A percentile compares a stretch with the other conserved stretches of the same genome.
Conservation (phyloP, 257 asterid genomes). For the Striga asiatica region DNA sequence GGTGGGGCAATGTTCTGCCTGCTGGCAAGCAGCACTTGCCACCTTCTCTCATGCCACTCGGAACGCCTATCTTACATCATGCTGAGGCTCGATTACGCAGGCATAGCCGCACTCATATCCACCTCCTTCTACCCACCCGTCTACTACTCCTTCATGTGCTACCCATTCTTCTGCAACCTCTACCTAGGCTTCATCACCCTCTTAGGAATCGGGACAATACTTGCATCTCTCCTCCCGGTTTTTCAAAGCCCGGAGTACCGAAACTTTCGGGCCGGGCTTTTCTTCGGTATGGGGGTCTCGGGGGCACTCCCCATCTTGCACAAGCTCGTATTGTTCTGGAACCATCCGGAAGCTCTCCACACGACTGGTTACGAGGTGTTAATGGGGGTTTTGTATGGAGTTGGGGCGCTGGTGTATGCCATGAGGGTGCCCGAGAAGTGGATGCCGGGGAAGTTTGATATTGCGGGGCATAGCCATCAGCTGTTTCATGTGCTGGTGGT, state of each 20-base stretch:
- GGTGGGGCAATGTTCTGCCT: conserved; percentile 98
- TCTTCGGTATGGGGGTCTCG: conserved; percentile 79
- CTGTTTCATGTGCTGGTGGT: conserved; percentile 87
- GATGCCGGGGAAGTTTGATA: conserved; percentile 93
- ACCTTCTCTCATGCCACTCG: conserved; percentile 82
- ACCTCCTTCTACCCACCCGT: conserved; percentile 95
- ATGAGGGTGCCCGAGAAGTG: conserved; percentile 77
- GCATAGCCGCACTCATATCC: conserved; percentile 80
- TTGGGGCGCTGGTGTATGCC: conserved; percentile 77
- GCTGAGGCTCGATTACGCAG: conserved; percentile 86
- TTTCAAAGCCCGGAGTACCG: conserved; percentile 83
- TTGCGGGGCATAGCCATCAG: conserved; percentile 91
- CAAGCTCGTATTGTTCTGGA: conserved; percentile 68
- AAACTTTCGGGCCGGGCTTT: conserved; percentile 58
- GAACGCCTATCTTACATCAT: conserved; percentile 67
- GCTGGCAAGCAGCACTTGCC: conserved; percentile 85
- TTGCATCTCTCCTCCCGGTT: conserved; percentile 69
- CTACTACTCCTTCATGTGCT: conserved; percentile 92
- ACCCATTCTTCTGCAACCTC: conserved; percentile 72
- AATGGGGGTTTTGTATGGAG: conserved; percentile 76
- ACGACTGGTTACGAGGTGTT: conserved; percentile 69
- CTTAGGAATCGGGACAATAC: conserved; percentile 56
- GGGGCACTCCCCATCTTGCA: conserved; percentile 80
- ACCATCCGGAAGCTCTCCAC: conserved; percentile 80
- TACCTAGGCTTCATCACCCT: conserved; percentile 81